phyloP scores from a whole-genome alignment of 2,329 filamentous ascomycete species.

The Colletotrichum neosansevieriae region DNA sequence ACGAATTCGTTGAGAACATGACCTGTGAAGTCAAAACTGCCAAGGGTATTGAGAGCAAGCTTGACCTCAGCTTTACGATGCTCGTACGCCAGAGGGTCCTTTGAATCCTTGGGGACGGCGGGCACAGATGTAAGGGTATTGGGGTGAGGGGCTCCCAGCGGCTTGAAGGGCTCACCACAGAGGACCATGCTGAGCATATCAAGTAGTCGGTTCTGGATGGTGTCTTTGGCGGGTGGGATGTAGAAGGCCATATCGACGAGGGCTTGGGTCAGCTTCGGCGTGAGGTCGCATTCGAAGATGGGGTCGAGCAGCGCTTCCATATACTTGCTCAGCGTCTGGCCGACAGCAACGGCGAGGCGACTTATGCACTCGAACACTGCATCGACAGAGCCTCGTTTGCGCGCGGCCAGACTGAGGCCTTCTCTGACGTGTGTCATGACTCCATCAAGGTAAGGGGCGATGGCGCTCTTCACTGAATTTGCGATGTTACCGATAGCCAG shows the following conservation, averaged over 20 bases:
- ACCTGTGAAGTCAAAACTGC: slow-evolving; percentile 95
- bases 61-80: slow-evolving; percentile 88
- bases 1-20: slow-evolving; percentile 99
- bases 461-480: slow-evolving; percentile 94
- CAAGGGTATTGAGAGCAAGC: slow-evolving; percentile 91
- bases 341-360: slow-evolving; percentile 93
- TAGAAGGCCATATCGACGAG: slow-evolving; percentile 99
- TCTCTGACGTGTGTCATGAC: slow-evolving; percentile 95
- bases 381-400: slow-evolving; percentile 72
- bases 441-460: slow-evolving; percentile 93
- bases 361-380: slow-evolving; percentile 98
- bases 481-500: slow-evolving; percentile 96
- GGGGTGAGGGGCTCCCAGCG: slow-evolving; percentile 86
- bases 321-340: slow-evolving; percentile 97
- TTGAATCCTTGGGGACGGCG: slow-evolving; percentile 87
- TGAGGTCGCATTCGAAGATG: slow-evolving; percentile 96
- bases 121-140: slow-evolving; percentile 86
- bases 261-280: slow-evolving; percentile 92
- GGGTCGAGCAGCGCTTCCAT: slow-evolving; percentile 96
- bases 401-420: slow-evolving; percentile 84
- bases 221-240: slow-evolving; percentile 92
- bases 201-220: slow-evolving; percentile 91
- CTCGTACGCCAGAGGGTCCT: slow-evolving; percentile 85
- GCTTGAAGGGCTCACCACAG: slow-evolving; percentile 91
- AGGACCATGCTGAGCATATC: slow-evolving; percentile 96